These are phyloP conservation scores for Dryas drummondii DNA, from an alignment of 306 rosid species.

Conservation along the genomic window DNA sequence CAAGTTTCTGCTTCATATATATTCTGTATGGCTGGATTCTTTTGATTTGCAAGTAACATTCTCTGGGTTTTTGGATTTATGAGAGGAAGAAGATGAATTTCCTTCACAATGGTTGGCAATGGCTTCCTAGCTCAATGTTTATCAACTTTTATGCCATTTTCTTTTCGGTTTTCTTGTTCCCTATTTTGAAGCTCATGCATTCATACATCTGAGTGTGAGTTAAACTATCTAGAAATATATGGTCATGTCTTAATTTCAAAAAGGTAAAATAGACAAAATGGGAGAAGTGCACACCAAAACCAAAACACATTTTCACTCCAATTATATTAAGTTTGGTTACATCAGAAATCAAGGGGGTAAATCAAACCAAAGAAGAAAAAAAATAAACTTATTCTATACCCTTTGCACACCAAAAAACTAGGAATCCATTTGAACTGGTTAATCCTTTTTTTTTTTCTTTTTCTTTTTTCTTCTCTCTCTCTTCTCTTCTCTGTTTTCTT, in stretches of 20 bases:
- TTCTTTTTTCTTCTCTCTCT: slow-evolving; percentile 5
- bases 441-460: slow-evolving; percentile 36
- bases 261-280: slow-evolving; percentile 29
- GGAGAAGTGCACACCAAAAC: slow-evolving; percentile 76
- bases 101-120: background rate
- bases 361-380: slow-evolving; percentile 23
- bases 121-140: slow-evolving; percentile 13
- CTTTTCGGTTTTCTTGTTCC: slow-evolving; percentile 3
- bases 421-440: slow-evolving; percentile 56
- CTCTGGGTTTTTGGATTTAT: slow-evolving; percentile 5
- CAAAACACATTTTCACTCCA: slow-evolving; percentile 75
- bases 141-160: slow-evolving; percentile 6
- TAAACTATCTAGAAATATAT: slow-evolving; percentile 4
- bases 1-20: no score
- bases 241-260: slow-evolving; percentile 18
- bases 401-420: slow-evolving; percentile 73
- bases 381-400: slow-evolving; percentile 56
- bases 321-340: slow-evolving; percentile 69
- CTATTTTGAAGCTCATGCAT: background rate
- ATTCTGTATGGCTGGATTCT: no score
- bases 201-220: slow-evolving; percentile 10
- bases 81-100: no score
- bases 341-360: slow-evolving; percentile 49
- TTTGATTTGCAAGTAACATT: background rate
- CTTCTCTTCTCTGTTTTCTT: slow-evolving; percentile 20